phyloP scores from a whole-genome alignment of 2,329 filamentous ascomycete genomes.

The Fusarium sp. region DNA sequence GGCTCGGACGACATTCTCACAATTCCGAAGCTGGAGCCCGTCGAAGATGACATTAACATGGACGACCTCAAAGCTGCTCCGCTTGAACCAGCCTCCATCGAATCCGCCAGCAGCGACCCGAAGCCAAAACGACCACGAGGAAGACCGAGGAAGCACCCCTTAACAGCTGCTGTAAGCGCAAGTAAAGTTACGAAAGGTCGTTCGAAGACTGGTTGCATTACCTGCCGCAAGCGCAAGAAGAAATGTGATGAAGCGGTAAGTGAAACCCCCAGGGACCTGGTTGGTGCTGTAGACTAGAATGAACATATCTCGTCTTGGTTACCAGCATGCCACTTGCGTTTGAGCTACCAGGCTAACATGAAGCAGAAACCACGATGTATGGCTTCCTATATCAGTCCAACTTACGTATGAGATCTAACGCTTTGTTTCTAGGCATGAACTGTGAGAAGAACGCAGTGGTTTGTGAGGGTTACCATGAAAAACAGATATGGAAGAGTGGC shows the following conservation, averaged over 20 bases:
- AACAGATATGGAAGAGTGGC: constrained; percentile 88
- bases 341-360: constrained; percentile 7
- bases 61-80: constrained; percentile 61
- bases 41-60: constrained; percentile 67
- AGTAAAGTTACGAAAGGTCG: constrained; percentile 82
- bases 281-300: neutral
- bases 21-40: constrained; percentile 67
- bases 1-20: constrained; percentile 58
- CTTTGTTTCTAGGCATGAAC: constrained; percentile 72
- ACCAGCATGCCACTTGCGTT: neutral
- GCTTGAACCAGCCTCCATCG: constrained; percentile 35
- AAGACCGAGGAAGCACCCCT: constrained; percentile 83
- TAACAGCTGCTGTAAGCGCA: constrained; percentile 65
- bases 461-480: constrained; percentile 90
- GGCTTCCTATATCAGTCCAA: constrained; percentile 2
- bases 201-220: constrained; percentile 76
- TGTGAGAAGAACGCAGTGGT: constrained; percentile 94
- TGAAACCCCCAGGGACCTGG: neutral
- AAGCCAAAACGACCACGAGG: constrained; percentile 77
- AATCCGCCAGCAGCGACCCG: constrained; percentile 43
- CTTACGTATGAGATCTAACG: constrained; percentile 22
- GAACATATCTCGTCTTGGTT: neutral
- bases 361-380: constrained; percentile 60
- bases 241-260: constrained; percentile 72
- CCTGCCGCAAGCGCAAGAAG: constrained; percentile 76